Base-by-base conservation (phyloP, 495 filamentous ascomycete genomes). In the Podospora sp. region DNA sequence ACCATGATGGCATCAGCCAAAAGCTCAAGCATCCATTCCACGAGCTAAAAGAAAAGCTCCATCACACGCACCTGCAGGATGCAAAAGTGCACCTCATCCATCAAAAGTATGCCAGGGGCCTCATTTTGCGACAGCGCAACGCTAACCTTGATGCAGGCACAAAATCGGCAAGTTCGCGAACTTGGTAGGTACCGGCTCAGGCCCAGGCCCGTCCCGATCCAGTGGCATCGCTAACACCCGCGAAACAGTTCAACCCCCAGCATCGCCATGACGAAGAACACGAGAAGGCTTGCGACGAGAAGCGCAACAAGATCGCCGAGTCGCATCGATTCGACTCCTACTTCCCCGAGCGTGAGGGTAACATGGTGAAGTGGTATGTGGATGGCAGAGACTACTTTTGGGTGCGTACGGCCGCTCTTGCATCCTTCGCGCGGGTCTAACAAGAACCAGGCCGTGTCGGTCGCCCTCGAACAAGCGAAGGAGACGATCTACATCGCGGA, bases 221-320 rank as follows among this genome's bases (percentile, higher is more conserved):
- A 11, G 20, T 20, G 16, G 40, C 26, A 5, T 61, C 14, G 24
- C 69, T 70, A 25, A 75, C 65, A 1, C 35, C 6, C 22, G 40
- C 12, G 1, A 8, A 6, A 8, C 33, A 86, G 75, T 77, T 96
- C 81, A 97, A 97, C 76, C 86, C 87, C 8, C 90, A 97, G 55
- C 95, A 99, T 79, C 91, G 95, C 63, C 95, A 99, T 75, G 94
- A 97, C 74, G 94, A 99, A 76, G 89, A 86, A 56, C 93, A 97
- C 76, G 94, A 99, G 75, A 85, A 94, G 72, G 80, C 76, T 4
- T 93, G 92, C 26, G 94, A 99, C 73, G 83, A 83, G 58, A 95
- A 96, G 76, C 87, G 94, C 52, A 87, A 82, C 22, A 81, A 75
- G 21, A 90, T 97, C 66, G 79, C 85, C 68, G 86, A 93, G 64